phyloP scores from a whole-genome alignment of 2,329 filamentous ascomycete genomes.

The Colletotrichum siamense region DNA sequence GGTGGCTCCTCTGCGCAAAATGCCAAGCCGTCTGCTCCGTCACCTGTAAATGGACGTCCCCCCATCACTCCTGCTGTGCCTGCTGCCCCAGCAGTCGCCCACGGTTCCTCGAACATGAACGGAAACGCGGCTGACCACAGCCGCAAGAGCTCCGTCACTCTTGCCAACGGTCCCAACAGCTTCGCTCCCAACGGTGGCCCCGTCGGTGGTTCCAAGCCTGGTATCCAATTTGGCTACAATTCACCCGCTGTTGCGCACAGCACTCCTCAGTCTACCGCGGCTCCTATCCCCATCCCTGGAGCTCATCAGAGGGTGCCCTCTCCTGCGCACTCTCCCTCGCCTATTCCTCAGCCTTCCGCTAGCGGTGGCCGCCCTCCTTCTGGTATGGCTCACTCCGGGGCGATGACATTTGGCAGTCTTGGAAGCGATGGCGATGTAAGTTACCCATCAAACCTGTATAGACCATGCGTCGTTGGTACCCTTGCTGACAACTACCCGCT shows the following conservation, averaged over 20 bases:
- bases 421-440: constrained; percentile 82
- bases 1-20: constrained; percentile 57
- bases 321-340: constrained; percentile 87
- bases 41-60: constrained; percentile 85
- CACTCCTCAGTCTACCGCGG: constrained; percentile 63
- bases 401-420: constrained; percentile 84
- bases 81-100: constrained; percentile 65
- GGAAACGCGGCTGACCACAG: constrained; percentile 74
- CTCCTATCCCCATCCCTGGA: constrained; percentile 68
- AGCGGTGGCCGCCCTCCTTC: constrained; percentile 88
- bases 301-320: constrained; percentile 75
- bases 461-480: not conserved
- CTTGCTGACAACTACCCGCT: not conserved
- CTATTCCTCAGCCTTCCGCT: constrained; percentile 86
- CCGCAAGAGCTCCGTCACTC: constrained; percentile 89
- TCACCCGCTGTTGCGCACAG: constrained; percentile 72
- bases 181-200: constrained; percentile 78
- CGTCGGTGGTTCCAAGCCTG: constrained; percentile 62
- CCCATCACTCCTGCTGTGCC: constrained; percentile 74
- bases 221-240: constrained; percentile 84
- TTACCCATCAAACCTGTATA: constrained; percentile 25
- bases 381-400: constrained; percentile 69
- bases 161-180: constrained; percentile 79
- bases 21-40: constrained; percentile 70
- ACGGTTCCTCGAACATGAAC: constrained; percentile 69